phyloP scores from a whole-genome alignment of 1,284 basidiomycete genomes.

The Cystobasidium sp. region DNA sequence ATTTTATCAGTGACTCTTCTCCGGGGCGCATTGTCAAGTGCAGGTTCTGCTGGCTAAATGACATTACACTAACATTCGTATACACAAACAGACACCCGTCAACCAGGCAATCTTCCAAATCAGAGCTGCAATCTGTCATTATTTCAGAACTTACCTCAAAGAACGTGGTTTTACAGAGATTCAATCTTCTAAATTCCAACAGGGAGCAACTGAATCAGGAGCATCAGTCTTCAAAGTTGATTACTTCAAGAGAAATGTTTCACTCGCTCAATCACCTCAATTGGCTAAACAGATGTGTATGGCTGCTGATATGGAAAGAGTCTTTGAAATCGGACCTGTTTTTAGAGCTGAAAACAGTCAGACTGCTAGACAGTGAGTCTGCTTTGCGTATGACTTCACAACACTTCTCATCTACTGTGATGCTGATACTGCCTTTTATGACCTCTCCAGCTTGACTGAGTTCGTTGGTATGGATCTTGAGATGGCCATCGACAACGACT shows the following conservation, averaged over 20 bases:
- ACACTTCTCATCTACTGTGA: background rate
- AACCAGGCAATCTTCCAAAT: slow-evolving; percentile 96
- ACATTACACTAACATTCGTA: too few species aligned
- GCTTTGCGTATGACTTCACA: background rate
- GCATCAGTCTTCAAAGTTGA: slow-evolving; percentile 96
- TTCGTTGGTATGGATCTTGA: slow-evolving; percentile 99
- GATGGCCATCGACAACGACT: slow-evolving; percentile 97
- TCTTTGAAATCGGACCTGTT: slow-evolving; percentile 87
- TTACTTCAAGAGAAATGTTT: slow-evolving; percentile 96
- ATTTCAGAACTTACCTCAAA: slow-evolving; percentile 87
- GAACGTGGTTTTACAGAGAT: slow-evolving; percentile 85
- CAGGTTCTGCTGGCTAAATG: too few species aligned
- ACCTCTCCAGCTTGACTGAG: slow-evolving; percentile 70
- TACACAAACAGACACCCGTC: slow-evolving; percentile 85
- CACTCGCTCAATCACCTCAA: slow-evolving; percentile 94
- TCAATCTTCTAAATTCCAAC: slow-evolving; percentile 97
- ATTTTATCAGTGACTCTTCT: too few species aligned
- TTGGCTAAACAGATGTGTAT: slow-evolving; percentile 99
- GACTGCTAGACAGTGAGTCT: slow-evolving; percentile 44
- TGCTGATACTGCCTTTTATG: background rate
- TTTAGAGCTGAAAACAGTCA: slow-evolving; percentile 43
- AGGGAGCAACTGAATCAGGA: slow-evolving; percentile 94
- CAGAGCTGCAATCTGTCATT: slow-evolving; percentile 81
- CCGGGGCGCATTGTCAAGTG: too few species aligned
- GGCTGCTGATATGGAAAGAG: slow-evolving; percentile 95